phyloP scores from a whole-genome alignment of 768 basidiomycete species.

The Dacryopinax primogenitus region DNA sequence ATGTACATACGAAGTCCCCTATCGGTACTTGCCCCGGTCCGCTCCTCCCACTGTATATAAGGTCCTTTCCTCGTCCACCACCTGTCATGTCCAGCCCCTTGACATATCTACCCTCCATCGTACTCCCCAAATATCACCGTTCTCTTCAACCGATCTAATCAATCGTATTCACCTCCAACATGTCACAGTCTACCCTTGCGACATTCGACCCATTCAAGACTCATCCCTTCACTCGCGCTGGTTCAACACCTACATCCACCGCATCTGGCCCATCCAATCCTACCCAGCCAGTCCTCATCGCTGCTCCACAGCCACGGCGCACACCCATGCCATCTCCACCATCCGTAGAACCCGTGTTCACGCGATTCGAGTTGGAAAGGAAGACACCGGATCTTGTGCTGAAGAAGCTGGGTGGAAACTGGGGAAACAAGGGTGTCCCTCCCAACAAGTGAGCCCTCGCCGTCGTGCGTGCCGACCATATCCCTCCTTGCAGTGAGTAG shows the following conservation, averaged over 20 bases:
- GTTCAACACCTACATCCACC: background rate
- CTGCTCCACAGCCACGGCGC: background rate
- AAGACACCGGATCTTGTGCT: background rate
- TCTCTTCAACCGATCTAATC: background rate
- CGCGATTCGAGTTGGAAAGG: conserved; percentile 1
- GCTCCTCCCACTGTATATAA: background rate
- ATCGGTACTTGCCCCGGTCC: background rate
- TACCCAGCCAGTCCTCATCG: background rate
- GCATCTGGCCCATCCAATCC: background rate
- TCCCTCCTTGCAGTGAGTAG: no score
- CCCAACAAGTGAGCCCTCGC: background rate
- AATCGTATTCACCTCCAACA: background rate
- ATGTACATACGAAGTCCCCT: background rate
- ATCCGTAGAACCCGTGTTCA: background rate
- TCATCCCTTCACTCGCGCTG: conserved; percentile 32
- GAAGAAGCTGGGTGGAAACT: background rate
- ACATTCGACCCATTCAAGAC: conserved; percentile 48
- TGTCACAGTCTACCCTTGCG: conserved; percentile 15
- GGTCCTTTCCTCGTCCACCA: background rate
- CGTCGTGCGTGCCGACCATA: no score
- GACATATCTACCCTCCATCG: background rate
- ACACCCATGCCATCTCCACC: background rate
- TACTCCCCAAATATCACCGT: background rate
- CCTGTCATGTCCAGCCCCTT: background rate
- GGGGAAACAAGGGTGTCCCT: background rate